phyloP scores from a whole-genome alignment of 106 monocot species.

The Acanthochlamys bracteata region DNA sequence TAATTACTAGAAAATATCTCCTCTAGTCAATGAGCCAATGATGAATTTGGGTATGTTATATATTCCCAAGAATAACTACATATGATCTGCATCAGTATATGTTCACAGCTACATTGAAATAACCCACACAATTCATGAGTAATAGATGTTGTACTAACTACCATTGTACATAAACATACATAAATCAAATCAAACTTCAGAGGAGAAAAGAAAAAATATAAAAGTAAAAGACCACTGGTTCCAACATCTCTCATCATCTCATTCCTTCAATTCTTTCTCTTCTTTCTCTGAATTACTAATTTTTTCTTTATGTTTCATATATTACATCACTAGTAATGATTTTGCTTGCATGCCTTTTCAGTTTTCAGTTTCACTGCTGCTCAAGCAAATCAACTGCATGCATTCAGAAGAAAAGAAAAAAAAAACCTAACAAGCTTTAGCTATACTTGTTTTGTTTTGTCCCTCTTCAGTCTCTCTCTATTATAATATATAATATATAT shows the following conservation, averaged over 20 bases:
- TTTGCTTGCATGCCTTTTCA: constrained; percentile 46
- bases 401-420: too few species aligned
- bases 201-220: too few species aligned
- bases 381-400: constrained; percentile 21
- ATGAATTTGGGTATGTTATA: neutral
- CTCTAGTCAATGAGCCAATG: constrained; percentile 14
- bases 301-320: constrained; percentile 9
- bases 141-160: too few species aligned
- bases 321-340: constrained; percentile 37
- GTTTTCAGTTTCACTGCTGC: too few species aligned
- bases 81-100: neutral
- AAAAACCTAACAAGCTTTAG: constrained; percentile 13
- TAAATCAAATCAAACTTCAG: too few species aligned
- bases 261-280: constrained; percentile 4
- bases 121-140: too few species aligned
- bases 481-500: constrained; percentile 46
- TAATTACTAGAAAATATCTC: too few species aligned
- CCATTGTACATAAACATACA: too few species aligned
- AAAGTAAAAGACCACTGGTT: neutral
- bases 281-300: too few species aligned
- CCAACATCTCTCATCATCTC: neutral
- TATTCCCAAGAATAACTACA: constrained; percentile 8
- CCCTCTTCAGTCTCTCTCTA: constrained; percentile 36
- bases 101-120: neutral
- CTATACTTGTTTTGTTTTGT: constrained; percentile 31